A percentile compares a stretch with the other conserved stretches of the same genome.
phyloP scores from a whole-genome alignment of 2,329 filamentous ascomycete genomes.

The Penicillium sp. region DNA sequence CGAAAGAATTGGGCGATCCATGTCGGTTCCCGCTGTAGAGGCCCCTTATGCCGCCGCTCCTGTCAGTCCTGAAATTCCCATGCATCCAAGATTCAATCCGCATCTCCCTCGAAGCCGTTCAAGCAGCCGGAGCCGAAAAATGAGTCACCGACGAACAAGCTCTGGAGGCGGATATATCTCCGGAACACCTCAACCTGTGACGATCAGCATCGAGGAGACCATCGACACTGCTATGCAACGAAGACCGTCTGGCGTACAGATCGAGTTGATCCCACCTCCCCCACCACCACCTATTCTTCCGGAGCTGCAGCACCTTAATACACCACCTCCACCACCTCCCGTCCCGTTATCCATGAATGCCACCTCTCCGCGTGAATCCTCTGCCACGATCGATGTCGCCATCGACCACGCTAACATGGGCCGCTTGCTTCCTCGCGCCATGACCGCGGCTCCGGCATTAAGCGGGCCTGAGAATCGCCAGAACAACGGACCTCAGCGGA shows the following conservation, averaged over 20 bases:
- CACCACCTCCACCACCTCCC: constrained; percentile 49
- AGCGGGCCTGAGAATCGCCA: constrained; percentile 20
- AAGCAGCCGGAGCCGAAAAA: constrained; percentile 33
- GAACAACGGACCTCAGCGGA: constrained; percentile 29
- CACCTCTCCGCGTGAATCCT: constrained; percentile 30
- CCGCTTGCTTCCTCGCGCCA: constrained; percentile 29
- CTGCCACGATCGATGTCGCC: constrained; percentile 37
- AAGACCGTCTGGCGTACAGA: constrained; percentile 9
- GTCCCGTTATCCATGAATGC: constrained; percentile 28
- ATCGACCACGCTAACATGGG: constrained; percentile 38
- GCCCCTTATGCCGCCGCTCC: constrained; percentile 15
- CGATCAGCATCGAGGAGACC: constrained; percentile 51
- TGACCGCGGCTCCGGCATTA: constrained; percentile 32
- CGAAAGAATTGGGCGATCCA: constrained; percentile 33
- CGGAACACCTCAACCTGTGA: constrained; percentile 35
- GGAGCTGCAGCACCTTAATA: constrained; percentile 56
- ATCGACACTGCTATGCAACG: constrained; percentile 35
- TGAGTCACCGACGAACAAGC: constrained; percentile 25
- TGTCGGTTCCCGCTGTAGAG: constrained; percentile 35
- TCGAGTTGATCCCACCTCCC: constrained; percentile 18
- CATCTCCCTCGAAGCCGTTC: constrained; percentile 37
- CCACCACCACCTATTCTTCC: constrained; percentile 48
- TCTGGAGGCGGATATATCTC: constrained; percentile 20
- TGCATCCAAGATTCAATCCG: constrained; percentile 38
- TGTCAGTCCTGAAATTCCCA: constrained; percentile 31